Base-by-base conservation (phyloP, 805 yeast species). In the Suhomyces pyralidae region DNA sequence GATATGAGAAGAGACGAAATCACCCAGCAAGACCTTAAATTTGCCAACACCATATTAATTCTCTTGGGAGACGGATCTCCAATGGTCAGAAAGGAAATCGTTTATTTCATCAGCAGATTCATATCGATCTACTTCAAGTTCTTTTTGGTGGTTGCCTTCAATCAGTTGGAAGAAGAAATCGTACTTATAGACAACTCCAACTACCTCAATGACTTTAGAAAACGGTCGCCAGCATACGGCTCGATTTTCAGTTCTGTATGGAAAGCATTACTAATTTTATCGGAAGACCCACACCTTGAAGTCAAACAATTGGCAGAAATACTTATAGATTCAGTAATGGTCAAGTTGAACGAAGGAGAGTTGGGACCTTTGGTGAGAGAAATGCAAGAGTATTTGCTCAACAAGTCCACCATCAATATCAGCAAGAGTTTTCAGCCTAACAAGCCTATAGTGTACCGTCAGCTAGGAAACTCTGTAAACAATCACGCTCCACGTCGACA, bases 231-330 rank as follows among this genome's bases (percentile, higher is more conserved):
- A 1, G 94, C 97, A 0, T 88, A 90, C 65, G 96, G 97, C 1
- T 86, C 97, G 0, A 80, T 90, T 7, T 90, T 87, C 66, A 81
- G 90, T 51, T 87, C 96, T 1, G 82, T 87, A 7, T 94, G 98
- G 97, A 88, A 90, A 58, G 84, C 93, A 0, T 66, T 93, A 32
- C 73, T 94, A 46, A 83, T 90, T 25, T 69, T 90, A 26, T 81
- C 96, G 0, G 91, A 87, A 57, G 99, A 94, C 67, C 97, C 98
- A 0, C 94, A 87, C 66, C 71, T 80, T 34, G 96, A 90, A 67
- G 91, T 92, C 6, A 83, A 81, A 53, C 80, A 80, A 46, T 76
- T 82, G 54, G 93, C 97, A 0, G 85, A 84, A 51, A 82, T 80
- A 26, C 80, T 90, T 12, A 85, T 90, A 17, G 97, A 91, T 65